These are phyloP conservation scores for Phaffomyces antillensis DNA, from an alignment of 805 yeast genomes.

Conservation along the genomic window DNA sequence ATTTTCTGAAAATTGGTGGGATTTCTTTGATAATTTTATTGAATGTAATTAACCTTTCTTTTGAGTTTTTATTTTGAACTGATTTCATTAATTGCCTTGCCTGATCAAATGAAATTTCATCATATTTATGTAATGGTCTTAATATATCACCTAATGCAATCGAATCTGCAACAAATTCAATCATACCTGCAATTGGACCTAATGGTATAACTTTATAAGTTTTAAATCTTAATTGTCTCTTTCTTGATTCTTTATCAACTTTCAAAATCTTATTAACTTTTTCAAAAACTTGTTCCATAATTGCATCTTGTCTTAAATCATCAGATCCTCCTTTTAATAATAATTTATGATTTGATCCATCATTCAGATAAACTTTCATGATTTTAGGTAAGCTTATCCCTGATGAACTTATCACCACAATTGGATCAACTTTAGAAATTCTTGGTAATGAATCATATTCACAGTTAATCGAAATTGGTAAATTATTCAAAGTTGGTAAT, in stretches of 20 bases:
- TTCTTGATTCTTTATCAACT: slow-evolving; percentile 48
- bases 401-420: slow-evolving; percentile 57
- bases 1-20: slow-evolving; percentile 61
- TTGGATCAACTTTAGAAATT: slow-evolving; percentile 38
- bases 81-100: slow-evolving; percentile 63
- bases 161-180: slow-evolving; percentile 83
- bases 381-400: slow-evolving; percentile 91
- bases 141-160: slow-evolving; percentile 63
- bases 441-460: slow-evolving; percentile 41
- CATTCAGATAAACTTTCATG: slow-evolving; percentile 42
- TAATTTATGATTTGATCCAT: slow-evolving; percentile 53
- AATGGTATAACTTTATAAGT: slow-evolving; percentile 89
- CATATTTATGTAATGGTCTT: slow-evolving; percentile 52
- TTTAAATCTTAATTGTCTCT: slow-evolving; percentile 54
- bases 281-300: slow-evolving; percentile 94
- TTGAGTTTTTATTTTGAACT: slow-evolving; percentile 38
- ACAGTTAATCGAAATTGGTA: slow-evolving; percentile 34
- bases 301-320: slow-evolving; percentile 91
- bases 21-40: slow-evolving; percentile 40
- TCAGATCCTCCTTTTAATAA: slow-evolving; percentile 83
- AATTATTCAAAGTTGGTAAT: slow-evolving; percentile 53
- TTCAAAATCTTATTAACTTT: slow-evolving; percentile 67
- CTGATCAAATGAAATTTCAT: slow-evolving; percentile 39
- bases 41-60: slow-evolving; percentile 40
- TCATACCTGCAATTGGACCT: slow-evolving; percentile 80